These are phyloP conservation scores for Colletotrichum sp. DNA, from an alignment of 2,329 filamentous ascomycete species.

Conservation along the genomic window DNA sequence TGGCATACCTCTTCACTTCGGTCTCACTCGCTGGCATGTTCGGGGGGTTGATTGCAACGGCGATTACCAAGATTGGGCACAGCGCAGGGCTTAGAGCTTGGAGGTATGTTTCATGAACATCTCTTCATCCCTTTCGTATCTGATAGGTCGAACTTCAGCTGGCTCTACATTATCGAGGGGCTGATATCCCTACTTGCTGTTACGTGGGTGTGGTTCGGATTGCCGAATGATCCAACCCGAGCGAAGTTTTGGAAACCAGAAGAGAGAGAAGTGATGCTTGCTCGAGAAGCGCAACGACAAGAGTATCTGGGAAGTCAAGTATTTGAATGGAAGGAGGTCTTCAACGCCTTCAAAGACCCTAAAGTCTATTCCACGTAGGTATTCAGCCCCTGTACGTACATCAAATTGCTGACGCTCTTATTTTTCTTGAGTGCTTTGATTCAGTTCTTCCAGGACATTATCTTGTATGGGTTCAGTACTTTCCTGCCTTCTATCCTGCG, in stretches of 20 bases:
- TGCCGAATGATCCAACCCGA: slow-evolving; percentile 48
- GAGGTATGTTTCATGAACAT: slow-evolving; percentile 22
- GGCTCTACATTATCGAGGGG: slow-evolving; percentile 55
- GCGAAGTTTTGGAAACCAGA: slow-evolving; percentile 53
- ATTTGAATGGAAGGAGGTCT: slow-evolving; percentile 55
- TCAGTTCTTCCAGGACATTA: slow-evolving; percentile 57
- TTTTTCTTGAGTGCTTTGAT: slow-evolving; percentile 33
- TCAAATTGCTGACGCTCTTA: not conserved
- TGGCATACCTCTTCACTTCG: slow-evolving; percentile 33
- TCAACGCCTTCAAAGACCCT: slow-evolving; percentile 49
- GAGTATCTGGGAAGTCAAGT: slow-evolving; percentile 52
- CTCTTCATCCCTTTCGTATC: not conserved
- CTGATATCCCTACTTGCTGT: slow-evolving; percentile 40
- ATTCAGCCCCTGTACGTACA: not conserved
- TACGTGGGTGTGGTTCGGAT: slow-evolving; percentile 46
- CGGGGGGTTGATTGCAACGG: slow-evolving; percentile 33
- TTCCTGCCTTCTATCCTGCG: slow-evolving; percentile 61
- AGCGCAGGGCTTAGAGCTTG: slow-evolving; percentile 50
- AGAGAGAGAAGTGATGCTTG: slow-evolving; percentile 53
- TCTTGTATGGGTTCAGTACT: slow-evolving; percentile 60
- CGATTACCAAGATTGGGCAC: slow-evolving; percentile 46
- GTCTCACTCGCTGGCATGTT: slow-evolving; percentile 34
- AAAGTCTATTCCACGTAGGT: slow-evolving; percentile 53
- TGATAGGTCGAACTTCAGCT: slow-evolving; percentile 29
- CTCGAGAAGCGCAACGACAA: slow-evolving; percentile 46